Percentiles rank a stretch among this genome's conserved stretches.
phyloP scores from a whole-genome alignment of 805 yeast genomes.

The Candida andamanensis region DNA sequence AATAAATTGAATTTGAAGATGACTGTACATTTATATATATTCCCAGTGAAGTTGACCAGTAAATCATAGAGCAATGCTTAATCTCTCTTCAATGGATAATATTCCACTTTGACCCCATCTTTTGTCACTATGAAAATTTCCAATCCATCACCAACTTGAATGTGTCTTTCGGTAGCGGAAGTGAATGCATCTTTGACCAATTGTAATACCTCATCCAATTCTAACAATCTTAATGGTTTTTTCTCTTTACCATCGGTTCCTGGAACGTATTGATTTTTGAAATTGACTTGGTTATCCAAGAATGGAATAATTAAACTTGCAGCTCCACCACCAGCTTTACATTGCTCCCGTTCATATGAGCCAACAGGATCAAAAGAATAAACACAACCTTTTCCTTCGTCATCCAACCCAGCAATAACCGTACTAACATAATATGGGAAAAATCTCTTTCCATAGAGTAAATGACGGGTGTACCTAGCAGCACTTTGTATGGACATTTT shows the following conservation, averaged over 20 bases:
- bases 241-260: constrained; percentile 62
- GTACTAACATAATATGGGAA: constrained; percentile 97
- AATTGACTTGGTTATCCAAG: constrained; percentile 93
- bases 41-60: too few relatives aligned
- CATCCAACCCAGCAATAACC: constrained; percentile 88
- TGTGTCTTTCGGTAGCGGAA: constrained; percentile 97
- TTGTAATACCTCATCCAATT: constrained; percentile 78
- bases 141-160: constrained; percentile 95
- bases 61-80: constrained; percentile 20
- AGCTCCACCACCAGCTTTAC: constrained; percentile 98
- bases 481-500: constrained; percentile 64
- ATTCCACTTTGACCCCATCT: constrained; percentile 84
- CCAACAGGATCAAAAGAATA: constrained; percentile 98
- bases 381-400: constrained; percentile 87
- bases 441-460: constrained; percentile 86
- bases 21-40: too few relatives aligned
- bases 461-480: constrained; percentile 86
- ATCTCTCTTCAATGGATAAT: constrained; percentile 84
- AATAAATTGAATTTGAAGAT: too few relatives aligned
- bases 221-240: constrained; percentile 57
- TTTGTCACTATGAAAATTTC: constrained; percentile 88
- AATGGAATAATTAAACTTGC: constrained; percentile 95
- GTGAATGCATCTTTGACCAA: constrained; percentile 91
- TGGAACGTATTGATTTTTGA: constrained; percentile 89
- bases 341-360: constrained; percentile 93